These are phyloP conservation scores for Eruca vesicaria DNA, from an alignment of 441 rosid species.

Conservation along the genomic window DNA sequence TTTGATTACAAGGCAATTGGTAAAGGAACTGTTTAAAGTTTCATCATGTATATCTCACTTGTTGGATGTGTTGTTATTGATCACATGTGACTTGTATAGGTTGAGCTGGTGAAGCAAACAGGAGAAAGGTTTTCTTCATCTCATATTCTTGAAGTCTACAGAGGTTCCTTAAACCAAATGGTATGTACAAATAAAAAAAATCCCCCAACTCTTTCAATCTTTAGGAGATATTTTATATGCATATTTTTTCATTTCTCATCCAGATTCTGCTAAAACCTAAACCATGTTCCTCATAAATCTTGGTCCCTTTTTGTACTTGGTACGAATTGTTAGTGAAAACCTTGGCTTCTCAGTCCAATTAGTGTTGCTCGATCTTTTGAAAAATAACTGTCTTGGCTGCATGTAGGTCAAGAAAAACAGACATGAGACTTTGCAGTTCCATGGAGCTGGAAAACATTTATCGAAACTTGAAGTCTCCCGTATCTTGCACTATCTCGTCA, in stretches of 20 bases:
- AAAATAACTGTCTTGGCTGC: constrained; percentile 20
- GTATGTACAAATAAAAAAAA: constrained; percentile 36
- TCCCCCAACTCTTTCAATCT: not conserved
- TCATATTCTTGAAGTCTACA: constrained; percentile 76
- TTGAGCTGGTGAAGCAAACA: constrained; percentile 70
- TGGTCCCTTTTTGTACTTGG: not conserved
- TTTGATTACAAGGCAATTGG: constrained; percentile 82
- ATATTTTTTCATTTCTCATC: not conserved
- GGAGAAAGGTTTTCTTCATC: constrained; percentile 76
- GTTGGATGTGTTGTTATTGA: constrained; percentile 19
- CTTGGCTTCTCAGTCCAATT: not conserved
- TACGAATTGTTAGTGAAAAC: not conserved
- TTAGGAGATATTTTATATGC: not conserved
- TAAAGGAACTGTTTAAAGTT: constrained; percentile 32
- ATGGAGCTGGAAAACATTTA: constrained; percentile 85
- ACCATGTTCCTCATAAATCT: not conserved
- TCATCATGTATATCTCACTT: constrained; percentile 6
- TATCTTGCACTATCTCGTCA: constrained; percentile 72
- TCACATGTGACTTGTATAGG: constrained; percentile 40
- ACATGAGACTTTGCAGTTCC: constrained; percentile 69
- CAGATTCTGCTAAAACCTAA: not conserved
- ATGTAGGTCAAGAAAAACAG: constrained; percentile 75
- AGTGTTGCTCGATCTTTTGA: not conserved
- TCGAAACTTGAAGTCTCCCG: constrained; percentile 80
- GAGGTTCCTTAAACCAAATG: constrained; percentile 78